phyloP scores from a whole-genome alignment of 257 asterid genomes.

The Euphrasia confusa region DNA sequence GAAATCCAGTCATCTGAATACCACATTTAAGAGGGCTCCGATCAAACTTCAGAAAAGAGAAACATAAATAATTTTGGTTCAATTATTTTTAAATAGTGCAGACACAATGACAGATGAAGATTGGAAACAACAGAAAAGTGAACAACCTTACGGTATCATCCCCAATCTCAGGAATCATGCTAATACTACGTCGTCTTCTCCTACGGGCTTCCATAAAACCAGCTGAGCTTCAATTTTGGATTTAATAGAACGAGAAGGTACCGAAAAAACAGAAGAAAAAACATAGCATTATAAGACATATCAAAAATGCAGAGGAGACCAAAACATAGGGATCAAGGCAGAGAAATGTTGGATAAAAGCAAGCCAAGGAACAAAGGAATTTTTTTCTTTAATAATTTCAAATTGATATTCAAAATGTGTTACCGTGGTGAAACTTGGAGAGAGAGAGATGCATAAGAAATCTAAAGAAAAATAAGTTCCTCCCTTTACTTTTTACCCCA shows the following conservation, averaged over 20 bases:
- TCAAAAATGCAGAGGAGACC: background rate
- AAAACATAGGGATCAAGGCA: constrained; percentile 1
- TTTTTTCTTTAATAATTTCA: background rate
- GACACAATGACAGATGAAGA: constrained; percentile 24
- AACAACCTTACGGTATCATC: constrained; percentile 88
- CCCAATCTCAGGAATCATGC: constrained; percentile 92
- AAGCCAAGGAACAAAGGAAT: background rate
- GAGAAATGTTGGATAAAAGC: constrained; percentile 10
- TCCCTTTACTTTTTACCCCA: no score
- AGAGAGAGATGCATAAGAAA: background rate
- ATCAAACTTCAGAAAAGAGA: constrained; percentile 2
- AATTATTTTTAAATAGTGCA: constrained; percentile 9
- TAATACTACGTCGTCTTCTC: constrained; percentile 70
- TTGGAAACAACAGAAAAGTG: constrained; percentile 24
- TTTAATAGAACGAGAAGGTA: background rate
- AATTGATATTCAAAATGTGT: constrained; percentile 3
- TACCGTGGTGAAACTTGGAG: background rate
- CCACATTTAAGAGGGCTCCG: constrained; percentile 1
- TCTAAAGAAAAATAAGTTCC: no score
- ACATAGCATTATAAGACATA: constrained; percentile 2
- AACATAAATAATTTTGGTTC: background rate
- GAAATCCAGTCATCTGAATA: background rate
- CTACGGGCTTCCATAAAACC: constrained; percentile 70
- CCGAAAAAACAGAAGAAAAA: background rate
- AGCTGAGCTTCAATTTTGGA: constrained; percentile 63